These are phyloP conservation scores for Plantago ovata DNA, from an alignment of 257 asterid species.

Conservation along the genomic window DNA sequence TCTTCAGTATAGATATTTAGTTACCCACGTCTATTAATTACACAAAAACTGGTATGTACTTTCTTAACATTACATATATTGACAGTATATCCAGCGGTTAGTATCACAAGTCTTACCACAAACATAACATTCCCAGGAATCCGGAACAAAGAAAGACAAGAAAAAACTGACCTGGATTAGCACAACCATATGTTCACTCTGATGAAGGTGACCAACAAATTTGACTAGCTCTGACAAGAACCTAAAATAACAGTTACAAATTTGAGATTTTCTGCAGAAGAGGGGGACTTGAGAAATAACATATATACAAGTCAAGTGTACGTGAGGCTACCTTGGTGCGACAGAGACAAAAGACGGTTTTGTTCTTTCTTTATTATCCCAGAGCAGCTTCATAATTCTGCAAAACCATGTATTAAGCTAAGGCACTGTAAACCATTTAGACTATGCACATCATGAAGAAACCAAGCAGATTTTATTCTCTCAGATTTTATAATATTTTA, in stretches of 20 bases:
- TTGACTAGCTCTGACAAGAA: conserved; percentile 44
- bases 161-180: conserved; percentile 47
- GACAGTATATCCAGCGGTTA: no score
- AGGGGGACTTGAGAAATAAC: conserved; percentile 4
- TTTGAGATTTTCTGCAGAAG: background rate
- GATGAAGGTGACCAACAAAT: conserved; percentile 45
- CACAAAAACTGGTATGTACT: no score
- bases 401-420: conserved; percentile 26
- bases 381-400: conserved; percentile 56
- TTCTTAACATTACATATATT: no score
- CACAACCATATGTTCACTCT: conserved; percentile 45
- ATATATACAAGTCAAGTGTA: conserved; percentile 1
- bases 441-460: conserved; percentile 13
- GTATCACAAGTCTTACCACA: no score
- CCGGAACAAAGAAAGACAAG: conserved; percentile 10
- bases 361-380: conserved; percentile 27
- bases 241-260: conserved; percentile 41
- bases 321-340: conserved; percentile 37
- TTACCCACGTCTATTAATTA: no score
- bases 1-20: no score
- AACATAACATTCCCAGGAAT: background rate
- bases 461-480: conserved; percentile 11
- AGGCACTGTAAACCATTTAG: conserved; percentile 6
- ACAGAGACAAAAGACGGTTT: conserved; percentile 29
- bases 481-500: conserved; percentile 9